Evolutionary conservation across 1,284 basidiomycete genomes (phyloP).

Genomic region (Ustilago hordei): DNA sequence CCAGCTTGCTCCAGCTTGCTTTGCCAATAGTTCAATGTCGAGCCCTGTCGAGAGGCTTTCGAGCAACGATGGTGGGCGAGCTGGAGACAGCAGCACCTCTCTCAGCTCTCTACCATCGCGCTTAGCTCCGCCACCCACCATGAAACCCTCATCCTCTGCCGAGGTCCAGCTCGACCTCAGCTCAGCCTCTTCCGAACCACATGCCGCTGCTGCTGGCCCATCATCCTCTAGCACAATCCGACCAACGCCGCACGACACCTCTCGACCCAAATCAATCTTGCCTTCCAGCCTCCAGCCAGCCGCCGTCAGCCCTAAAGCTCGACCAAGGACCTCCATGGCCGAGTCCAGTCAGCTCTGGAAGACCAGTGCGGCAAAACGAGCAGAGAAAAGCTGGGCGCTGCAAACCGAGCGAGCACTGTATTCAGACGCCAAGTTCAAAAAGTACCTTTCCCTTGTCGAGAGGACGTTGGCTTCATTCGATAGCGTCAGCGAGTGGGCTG

Average conservation of each 20-base stretch:
- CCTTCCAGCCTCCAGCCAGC: slow-evolving; percentile 19
- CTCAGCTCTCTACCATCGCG: slow-evolving; percentile 50
- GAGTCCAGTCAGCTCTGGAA: slow-evolving; percentile 60
- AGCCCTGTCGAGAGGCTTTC: slow-evolving; percentile 30
- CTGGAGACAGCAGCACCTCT: slow-evolving; percentile 40
- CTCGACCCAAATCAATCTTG: slow-evolving; percentile 14
- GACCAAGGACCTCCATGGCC: slow-evolving; percentile 41
- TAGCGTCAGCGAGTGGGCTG: slow-evolving; percentile 98
- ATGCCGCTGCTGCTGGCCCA: not conserved
- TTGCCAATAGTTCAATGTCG: slow-evolving; percentile 20
- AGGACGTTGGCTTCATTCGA: slow-evolving; percentile 92
- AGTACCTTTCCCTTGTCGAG: slow-evolving; percentile 90
- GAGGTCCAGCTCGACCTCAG: slow-evolving; percentile 55
- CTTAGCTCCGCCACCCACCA: slow-evolving; percentile 33
- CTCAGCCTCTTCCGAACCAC: slow-evolving; percentile 35
- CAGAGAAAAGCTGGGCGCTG: slow-evolving; percentile 64
- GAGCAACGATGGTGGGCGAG: slow-evolving; percentile 23
- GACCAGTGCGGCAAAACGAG: slow-evolving; percentile 62
- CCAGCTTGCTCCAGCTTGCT: not conserved
- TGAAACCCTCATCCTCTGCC: slow-evolving; percentile 44
- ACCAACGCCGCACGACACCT: not conserved
- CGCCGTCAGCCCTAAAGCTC: slow-evolving; percentile 26
- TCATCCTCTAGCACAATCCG: not conserved
- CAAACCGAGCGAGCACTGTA: slow-evolving; percentile 65
- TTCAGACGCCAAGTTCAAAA: slow-evolving; percentile 91